Evolutionary conservation across 2,329 filamentous ascomycete genomes (phyloP).

Genomic region (Neophaeococcomyces aloes): DNA sequence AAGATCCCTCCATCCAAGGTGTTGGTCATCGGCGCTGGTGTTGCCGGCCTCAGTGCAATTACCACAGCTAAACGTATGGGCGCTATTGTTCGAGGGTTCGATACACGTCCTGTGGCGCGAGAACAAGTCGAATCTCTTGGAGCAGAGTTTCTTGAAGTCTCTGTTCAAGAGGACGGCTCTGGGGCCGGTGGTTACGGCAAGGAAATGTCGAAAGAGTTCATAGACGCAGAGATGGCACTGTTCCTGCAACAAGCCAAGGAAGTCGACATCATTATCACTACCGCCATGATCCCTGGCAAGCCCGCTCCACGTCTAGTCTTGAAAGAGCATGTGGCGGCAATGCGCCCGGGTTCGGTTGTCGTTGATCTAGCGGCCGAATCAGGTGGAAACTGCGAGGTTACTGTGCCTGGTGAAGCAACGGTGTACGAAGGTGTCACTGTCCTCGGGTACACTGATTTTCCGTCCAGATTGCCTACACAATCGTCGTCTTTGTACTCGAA

Average conservation of each 20-base stretch:
- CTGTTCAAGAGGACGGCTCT: constrained; percentile 71
- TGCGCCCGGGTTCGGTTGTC: constrained; percentile 83
- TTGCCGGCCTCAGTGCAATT: constrained; percentile 80
- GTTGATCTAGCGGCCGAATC: constrained; percentile 82
- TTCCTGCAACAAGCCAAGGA: constrained; percentile 80
- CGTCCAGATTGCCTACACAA: constrained; percentile 76
- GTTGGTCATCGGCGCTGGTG: constrained; percentile 78
- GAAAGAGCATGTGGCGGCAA: constrained; percentile 66
- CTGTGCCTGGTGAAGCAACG: constrained; percentile 59
- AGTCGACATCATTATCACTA: constrained; percentile 87
- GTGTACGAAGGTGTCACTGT: constrained; percentile 70
- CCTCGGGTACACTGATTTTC: constrained; percentile 85
- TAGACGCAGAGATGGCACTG: constrained; percentile 84
- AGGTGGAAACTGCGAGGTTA: constrained; percentile 79
- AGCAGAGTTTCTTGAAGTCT: constrained; percentile 81
- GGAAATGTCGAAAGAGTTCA: constrained; percentile 89
- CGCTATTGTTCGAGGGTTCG: constrained; percentile 80
- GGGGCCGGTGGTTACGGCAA: constrained; percentile 83
- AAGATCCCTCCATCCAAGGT: constrained; percentile 87
- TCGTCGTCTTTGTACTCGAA: constrained; percentile 86
- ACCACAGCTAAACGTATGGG: constrained; percentile 76
- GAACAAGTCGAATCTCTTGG: constrained; percentile 87
- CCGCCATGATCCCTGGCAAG: constrained; percentile 77
- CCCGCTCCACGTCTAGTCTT: constrained; percentile 77
- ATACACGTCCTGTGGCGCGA: constrained; percentile 75